A percentile compares a stretch with the other conserved stretches of the same genome.
Evolutionary conservation across 78 protist species (phyloP).

Genomic region (Ministeria vibrans): DNA sequence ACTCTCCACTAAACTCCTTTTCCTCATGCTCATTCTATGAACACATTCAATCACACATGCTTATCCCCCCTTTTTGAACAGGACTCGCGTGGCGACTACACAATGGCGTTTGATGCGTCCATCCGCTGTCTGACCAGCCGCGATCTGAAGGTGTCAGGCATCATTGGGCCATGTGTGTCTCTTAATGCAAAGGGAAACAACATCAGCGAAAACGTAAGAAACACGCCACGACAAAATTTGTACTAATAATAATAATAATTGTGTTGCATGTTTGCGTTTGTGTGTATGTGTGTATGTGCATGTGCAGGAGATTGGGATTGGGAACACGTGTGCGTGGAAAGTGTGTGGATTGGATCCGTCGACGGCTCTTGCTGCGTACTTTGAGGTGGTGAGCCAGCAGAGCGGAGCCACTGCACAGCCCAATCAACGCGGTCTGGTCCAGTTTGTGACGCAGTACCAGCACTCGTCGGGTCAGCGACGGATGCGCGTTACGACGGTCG

Average conservation of each 20-base stretch:
- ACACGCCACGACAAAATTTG: no score
- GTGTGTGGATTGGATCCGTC: slow-evolving; percentile 44
- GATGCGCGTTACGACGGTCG: slow-evolving; percentile 91
- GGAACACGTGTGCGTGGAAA: slow-evolving; percentile 88
- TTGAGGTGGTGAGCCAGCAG: slow-evolving; percentile 61
- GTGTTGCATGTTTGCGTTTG: background rate
- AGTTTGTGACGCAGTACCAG: slow-evolving; percentile 78
- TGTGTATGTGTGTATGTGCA: background rate
- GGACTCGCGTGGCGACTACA: slow-evolving; percentile 23
- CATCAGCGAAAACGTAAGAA: slow-evolving; percentile 40
- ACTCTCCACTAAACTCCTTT: no score
- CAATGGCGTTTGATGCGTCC: slow-evolving; percentile 64
- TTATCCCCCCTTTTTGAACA: no score
- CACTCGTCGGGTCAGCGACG: slow-evolving; percentile 65
- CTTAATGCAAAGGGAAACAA: slow-evolving; percentile 16
- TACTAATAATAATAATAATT: no score
- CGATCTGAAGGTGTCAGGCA: slow-evolving; percentile 81
- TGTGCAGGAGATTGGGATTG: slow-evolving; percentile 80
- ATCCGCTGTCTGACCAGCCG: slow-evolving; percentile 54
- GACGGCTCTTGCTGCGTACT: slow-evolving; percentile 75
- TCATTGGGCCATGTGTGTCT: slow-evolving; percentile 67
- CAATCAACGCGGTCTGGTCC: slow-evolving; percentile 58
- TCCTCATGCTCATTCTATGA: no score
- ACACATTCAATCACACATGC: no score
- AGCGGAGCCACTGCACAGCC: background rate